A percentile compares a stretch with the other conserved stretches of the same genome.
Conservation (phyloP, 805 yeast genomes). For the Torulaspora maleeae region DNA sequence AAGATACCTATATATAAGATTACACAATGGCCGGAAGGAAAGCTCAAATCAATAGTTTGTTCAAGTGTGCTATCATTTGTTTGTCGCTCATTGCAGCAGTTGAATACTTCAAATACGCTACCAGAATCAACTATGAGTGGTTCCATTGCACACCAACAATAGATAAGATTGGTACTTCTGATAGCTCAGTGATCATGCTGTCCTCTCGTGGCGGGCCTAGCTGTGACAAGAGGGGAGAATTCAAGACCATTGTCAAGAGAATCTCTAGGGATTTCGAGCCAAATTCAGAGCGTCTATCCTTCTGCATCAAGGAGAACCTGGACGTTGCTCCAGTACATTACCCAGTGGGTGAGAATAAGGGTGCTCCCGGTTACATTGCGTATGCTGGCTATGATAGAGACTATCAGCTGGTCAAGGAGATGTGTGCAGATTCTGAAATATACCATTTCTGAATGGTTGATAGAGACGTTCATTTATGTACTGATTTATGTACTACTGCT, state of each 20-base stretch:
- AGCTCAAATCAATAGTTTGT: slow-evolving; percentile 21
- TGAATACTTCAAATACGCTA: slow-evolving; percentile 42
- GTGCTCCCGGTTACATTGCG: slow-evolving; percentile 36
- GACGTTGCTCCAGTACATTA: slow-evolving; percentile 30
- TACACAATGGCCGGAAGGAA: slow-evolving; percentile 7
- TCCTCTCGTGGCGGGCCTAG: slow-evolving; percentile 42
- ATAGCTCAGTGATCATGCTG: slow-evolving; percentile 30
- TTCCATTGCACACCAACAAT: slow-evolving; percentile 41
- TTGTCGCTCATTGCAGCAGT: slow-evolving; percentile 38
- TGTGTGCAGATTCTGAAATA: slow-evolving; percentile 29
- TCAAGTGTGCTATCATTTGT: slow-evolving; percentile 31
- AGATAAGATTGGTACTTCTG: slow-evolving; percentile 21
- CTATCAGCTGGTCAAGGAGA: slow-evolving; percentile 16
- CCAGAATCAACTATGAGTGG: slow-evolving; percentile 42
- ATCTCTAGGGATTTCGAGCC: slow-evolving; percentile 40
- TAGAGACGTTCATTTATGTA: neutral
- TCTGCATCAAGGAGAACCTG: slow-evolving; percentile 38
- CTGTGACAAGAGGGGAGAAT: slow-evolving; percentile 43
- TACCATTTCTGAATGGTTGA: slow-evolving; percentile 23
- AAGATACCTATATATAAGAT: neutral
- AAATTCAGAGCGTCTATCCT: slow-evolving; percentile 33
- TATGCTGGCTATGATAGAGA: slow-evolving; percentile 33
- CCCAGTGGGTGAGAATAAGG: slow-evolving; percentile 34
- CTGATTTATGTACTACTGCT: neutral
- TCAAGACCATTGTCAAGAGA: slow-evolving; percentile 39